Conservation (phyloP, 345 rosid species). For the Syzygium jambos region DNA sequence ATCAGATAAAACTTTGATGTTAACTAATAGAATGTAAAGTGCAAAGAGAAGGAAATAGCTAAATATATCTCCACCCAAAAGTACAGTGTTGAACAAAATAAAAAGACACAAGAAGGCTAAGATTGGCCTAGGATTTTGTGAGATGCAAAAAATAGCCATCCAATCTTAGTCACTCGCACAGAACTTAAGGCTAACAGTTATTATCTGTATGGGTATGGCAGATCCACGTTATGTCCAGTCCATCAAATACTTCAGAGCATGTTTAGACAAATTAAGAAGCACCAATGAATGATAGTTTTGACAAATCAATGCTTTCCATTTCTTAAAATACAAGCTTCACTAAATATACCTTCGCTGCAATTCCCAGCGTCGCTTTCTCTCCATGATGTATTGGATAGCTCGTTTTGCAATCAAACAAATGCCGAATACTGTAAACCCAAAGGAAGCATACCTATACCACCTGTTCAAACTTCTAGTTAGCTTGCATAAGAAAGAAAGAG, state of each 20-base stretch:
- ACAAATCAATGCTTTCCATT: background rate
- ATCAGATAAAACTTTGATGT: background rate
- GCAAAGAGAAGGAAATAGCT: background rate
- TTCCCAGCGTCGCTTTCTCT: slow-evolving; percentile 47
- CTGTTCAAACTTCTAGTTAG: slow-evolving; percentile 23
- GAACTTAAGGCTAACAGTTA: background rate
- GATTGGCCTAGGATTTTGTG: background rate
- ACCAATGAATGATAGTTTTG: background rate
- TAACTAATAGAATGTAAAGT: background rate
- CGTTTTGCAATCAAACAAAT: slow-evolving; percentile 52
- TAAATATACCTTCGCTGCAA: slow-evolving; percentile 34
- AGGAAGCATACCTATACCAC: slow-evolving; percentile 63
- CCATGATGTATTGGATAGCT: slow-evolving; percentile 42
- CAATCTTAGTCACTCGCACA: background rate
- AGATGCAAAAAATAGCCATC: background rate
- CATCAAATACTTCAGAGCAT: background rate
- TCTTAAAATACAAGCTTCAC: background rate
- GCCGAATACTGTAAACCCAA: slow-evolving; percentile 64
- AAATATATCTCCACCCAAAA: background rate
- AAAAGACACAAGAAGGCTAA: background rate
- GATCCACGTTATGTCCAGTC: background rate
- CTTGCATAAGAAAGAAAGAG: background rate
- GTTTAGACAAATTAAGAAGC: background rate
- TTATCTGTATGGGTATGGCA: background rate
- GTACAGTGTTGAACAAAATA: background rate